Evolutionary conservation across 2,329 filamentous ascomycete genomes (phyloP).

Genomic region (Exophiala calicioides): DNA sequence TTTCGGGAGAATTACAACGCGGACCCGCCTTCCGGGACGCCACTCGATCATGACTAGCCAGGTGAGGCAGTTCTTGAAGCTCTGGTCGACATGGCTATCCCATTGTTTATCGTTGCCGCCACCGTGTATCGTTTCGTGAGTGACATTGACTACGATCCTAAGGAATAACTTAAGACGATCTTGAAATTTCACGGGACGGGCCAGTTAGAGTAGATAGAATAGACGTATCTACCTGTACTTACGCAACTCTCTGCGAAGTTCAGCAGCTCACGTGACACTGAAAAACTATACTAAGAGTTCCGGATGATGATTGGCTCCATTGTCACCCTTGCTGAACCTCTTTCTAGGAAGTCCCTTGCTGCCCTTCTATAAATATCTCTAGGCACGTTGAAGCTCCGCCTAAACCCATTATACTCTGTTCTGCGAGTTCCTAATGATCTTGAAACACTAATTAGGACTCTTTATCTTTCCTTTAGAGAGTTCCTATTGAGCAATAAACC

Average conservation of each 20-base stretch:
- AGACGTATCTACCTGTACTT: conserved; percentile 18
- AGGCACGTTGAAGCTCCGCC: background rate
- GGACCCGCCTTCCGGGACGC: conserved; percentile 14
- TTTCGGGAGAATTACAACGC: conserved; percentile 10
- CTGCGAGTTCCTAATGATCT: background rate
- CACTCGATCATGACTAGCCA: conserved; percentile 24
- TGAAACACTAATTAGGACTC: background rate
- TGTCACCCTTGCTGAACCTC: conserved; percentile 11
- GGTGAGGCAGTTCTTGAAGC: conserved; percentile 25
- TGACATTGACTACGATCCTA: conserved; percentile 26
- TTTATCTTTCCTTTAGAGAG: conserved; percentile 19
- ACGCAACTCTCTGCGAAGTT: background rate
- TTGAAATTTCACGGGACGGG: background rate
- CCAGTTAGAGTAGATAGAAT: background rate
- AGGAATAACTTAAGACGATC: conserved; percentile 3
- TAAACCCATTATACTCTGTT: background rate
- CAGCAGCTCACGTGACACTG: background rate
- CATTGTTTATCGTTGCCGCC: conserved; percentile 35
- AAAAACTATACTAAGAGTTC: conserved; percentile 11
- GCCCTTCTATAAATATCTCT: background rate
- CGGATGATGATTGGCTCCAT: conserved; percentile 12
- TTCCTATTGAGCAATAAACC: conserved; percentile 15
- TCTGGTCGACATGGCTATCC: conserved; percentile 34
- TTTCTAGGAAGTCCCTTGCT: conserved; percentile 6
- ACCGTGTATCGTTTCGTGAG: conserved; percentile 35